Percentiles rank a stretch among this genome's conserved stretches.
phyloP scores from a whole-genome alignment of 345 rosid genomes.

The Eucalyptus curtisii region DNA sequence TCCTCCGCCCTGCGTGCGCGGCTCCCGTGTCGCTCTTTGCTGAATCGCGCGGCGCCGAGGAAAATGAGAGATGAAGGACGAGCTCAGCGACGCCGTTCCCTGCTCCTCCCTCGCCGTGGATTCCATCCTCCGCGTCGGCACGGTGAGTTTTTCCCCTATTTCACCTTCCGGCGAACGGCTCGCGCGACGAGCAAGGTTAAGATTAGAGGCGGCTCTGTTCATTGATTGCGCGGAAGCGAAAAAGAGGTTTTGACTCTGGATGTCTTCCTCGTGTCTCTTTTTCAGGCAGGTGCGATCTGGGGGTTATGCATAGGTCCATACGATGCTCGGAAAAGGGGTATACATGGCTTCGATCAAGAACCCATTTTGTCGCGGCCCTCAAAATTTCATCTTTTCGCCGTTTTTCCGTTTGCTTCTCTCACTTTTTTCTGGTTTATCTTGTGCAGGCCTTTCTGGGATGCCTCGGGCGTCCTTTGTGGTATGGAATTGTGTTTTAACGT shows the following conservation, averaged over 20 bases:
- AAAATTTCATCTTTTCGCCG: neutral
- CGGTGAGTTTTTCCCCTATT: slow-evolving; percentile 15
- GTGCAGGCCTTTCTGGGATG: slow-evolving; percentile 52
- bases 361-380: neutral
- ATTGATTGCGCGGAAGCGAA: neutral
- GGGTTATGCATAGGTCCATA: slow-evolving; percentile 56
- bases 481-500: neutral
- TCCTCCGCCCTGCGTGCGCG: neutral
- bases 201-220: neutral
- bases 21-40: neutral
- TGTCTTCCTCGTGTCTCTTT: neutral
- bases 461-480: slow-evolving; percentile 70
- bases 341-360: neutral
- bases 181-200: neutral
- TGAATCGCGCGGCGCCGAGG: neutral
- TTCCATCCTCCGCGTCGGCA: slow-evolving; percentile 48
- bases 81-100: slow-evolving; percentile 33
- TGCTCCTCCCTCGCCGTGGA: slow-evolving; percentile 74
- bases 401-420: neutral
- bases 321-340: slow-evolving; percentile 52
- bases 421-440: neutral
- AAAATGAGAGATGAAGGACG: slow-evolving; percentile 43
- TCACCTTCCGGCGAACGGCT: neutral
- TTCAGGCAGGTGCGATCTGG: slow-evolving; percentile 73
- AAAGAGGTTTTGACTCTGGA: neutral